These are phyloP conservation scores for Ashbya aceris DNA, from an alignment of 1,139 yeast species.

Conservation along the genomic window DNA sequence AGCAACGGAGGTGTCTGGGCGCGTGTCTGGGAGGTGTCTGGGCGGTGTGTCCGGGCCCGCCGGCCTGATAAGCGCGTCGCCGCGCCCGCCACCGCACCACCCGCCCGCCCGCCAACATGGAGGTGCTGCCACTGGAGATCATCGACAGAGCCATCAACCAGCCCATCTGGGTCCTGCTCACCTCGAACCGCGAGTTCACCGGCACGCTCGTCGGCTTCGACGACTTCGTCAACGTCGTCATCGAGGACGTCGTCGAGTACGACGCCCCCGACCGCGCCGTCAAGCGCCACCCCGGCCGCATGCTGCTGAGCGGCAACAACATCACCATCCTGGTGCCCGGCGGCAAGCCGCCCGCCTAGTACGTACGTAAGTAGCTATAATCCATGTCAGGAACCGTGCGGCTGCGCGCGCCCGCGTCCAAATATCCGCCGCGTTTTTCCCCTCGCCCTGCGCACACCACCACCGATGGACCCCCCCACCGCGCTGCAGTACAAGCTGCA, in stretches of 20 bases:
- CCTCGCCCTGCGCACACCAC: neutral
- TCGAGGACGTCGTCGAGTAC: slow-evolving; percentile 68
- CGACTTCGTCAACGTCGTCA: slow-evolving; percentile 87
- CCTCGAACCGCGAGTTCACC: slow-evolving; percentile 65
- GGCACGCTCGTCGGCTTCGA: slow-evolving; percentile 90
- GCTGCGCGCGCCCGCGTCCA: neutral
- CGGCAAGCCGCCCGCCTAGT: slow-evolving; percentile 23
- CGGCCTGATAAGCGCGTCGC: no score
- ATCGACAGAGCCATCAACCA: slow-evolving; percentile 85
- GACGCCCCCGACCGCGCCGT: slow-evolving; percentile 37
- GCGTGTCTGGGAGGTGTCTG: no score
- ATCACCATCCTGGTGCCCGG: slow-evolving; percentile 68
- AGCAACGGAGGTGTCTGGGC: no score
- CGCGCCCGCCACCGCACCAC: no score
- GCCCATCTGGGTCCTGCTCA: slow-evolving; percentile 67
- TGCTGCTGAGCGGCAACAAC: slow-evolving; percentile 82
- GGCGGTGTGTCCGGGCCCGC: no score
- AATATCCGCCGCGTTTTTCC: neutral
- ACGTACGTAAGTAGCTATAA: no score
- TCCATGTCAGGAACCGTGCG: no score
- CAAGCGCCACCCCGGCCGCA: slow-evolving; percentile 36
- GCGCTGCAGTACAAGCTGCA: slow-evolving; percentile 26
- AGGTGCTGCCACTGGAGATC: slow-evolving; percentile 65
- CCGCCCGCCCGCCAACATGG: slow-evolving; percentile 4
- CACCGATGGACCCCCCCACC: neutral